Evolutionary conservation across 805 yeast species (phyloP).

Genomic region (Tetrapisispora phaffii): DNA sequence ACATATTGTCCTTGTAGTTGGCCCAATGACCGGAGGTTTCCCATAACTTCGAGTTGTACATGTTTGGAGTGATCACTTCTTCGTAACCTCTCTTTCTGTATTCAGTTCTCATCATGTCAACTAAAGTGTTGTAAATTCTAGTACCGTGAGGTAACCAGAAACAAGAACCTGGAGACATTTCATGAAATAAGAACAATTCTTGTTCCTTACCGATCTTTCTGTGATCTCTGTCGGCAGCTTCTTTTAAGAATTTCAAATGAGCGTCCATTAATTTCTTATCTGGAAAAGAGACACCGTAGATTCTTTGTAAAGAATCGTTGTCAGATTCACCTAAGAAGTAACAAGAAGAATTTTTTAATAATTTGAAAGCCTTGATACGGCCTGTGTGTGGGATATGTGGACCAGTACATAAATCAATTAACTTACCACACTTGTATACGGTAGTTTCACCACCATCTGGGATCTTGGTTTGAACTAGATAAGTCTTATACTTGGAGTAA

Average conservation of each 20-base stretch:
- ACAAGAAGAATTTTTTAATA: slow-evolving; percentile 90
- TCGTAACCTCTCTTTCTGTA: slow-evolving; percentile 92
- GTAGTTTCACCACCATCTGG: slow-evolving; percentile 96
- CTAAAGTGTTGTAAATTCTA: slow-evolving; percentile 84
- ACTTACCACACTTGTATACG: slow-evolving; percentile 94
- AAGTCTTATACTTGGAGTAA: slow-evolving; percentile 92
- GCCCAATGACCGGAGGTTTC: slow-evolving; percentile 99
- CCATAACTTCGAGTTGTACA: slow-evolving; percentile 97
- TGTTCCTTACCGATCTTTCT: slow-evolving; percentile 94
- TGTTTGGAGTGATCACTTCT: slow-evolving; percentile 97
- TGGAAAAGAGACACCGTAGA: slow-evolving; percentile 97
- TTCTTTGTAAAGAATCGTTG: slow-evolving; percentile 93
- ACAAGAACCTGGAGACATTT: slow-evolving; percentile 94
- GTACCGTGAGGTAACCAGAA: slow-evolving; percentile 99
- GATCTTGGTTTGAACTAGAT: slow-evolving; percentile 74
- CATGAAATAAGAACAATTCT: slow-evolving; percentile 90
- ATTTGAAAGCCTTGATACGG: slow-evolving; percentile 85
- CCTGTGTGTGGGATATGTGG: slow-evolving; percentile 98
- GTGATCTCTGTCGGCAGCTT: slow-evolving; percentile 93
- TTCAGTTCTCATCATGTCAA: slow-evolving; percentile 69
- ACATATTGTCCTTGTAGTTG: slow-evolving; percentile 96
- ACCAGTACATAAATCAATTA: slow-evolving; percentile 94
- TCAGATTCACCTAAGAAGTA: slow-evolving; percentile 88
- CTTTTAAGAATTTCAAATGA: slow-evolving; percentile 87
- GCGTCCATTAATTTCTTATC: slow-evolving; percentile 94